Evolutionary conservation across 1,284 basidiomycete genomes (phyloP), one percentile per base, ranked within the genome.

Genomic region (Kwoniella shivajii): DNA sequence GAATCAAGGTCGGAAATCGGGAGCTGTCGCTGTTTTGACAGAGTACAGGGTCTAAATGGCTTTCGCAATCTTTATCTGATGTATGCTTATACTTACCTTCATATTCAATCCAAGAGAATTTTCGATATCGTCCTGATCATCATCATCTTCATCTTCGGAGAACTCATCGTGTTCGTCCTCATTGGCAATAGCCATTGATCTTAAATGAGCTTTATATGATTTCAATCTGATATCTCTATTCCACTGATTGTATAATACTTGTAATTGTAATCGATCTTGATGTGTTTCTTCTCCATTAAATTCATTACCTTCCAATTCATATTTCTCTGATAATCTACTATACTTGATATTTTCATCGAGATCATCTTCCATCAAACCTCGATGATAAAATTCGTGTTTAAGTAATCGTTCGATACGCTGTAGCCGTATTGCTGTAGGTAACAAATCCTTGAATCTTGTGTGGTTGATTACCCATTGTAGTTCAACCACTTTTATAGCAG

Each of bases 381-480:
- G n/a, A n/a, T 36, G 51, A 43, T 27, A 30, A 41, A 61, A 20
- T 33, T n/a, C 9, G 20, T 18, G 4, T 36, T 59, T 50, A 26
- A 57, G 31, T 6, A 30, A 18, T 22, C 42, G 34, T 36, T 57
- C 54, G 29, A 61, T 33, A 10, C 43, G n/a, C 38, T 72, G 71
- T 11, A 71, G 39, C 3, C 48, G 22, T 18, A 54, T 10, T 11
- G 65, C 62, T 16, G 43, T 47, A n/a, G 9, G 33, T 5, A 36
- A 18, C 4, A 66, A 38, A 37, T 69, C 63, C n/a, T 22, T 30
- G 60, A 60, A 69, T 9, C 60, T 54, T 3, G 65, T 67, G 37
- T 72, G 64, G n/a, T 57, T 49, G 9, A 34, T 18, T 20, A 71
- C 46, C 58, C 64, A 72, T 48, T 57, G 36, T 34, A 64, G 60